phyloP scores from a whole-genome alignment of 192 early-diverging fungal species.

The Kickxella alabastrina region DNA sequence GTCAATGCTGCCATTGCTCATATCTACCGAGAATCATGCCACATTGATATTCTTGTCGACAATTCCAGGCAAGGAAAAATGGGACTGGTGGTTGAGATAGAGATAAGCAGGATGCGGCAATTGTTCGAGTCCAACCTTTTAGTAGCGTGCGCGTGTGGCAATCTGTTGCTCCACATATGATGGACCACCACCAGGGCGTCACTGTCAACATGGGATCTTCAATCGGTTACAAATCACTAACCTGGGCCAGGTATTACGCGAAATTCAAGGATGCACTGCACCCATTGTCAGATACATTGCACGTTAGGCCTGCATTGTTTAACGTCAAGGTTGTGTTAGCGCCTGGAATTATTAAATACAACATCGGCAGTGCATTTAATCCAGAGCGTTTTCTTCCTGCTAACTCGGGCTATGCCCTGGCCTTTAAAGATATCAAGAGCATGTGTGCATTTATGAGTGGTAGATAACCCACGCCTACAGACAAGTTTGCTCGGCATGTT shows the following conservation, averaged over 20 bases:
- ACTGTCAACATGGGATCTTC: constrained; percentile 67
- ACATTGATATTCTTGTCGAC: constrained; percentile 65
- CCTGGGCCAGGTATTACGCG: constrained; percentile 57
- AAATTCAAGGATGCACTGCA: constrained; percentile 63
- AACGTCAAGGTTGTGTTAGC: constrained; percentile 55
- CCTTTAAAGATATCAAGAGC: constrained; percentile 40
- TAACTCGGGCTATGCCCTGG: constrained; percentile 40
- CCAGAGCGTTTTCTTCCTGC: constrained; percentile 27
- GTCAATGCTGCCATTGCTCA: constrained; percentile 7
- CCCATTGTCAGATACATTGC: constrained; percentile 57
- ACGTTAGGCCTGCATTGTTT: constrained; percentile 64
- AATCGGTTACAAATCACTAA: constrained; percentile 56
- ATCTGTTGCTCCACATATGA: constrained; percentile 58
- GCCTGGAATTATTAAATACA: constrained; percentile 62
- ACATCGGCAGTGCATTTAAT: constrained; percentile 51
- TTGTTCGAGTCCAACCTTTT: constrained; percentile 60
- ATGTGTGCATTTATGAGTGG: constrained; percentile 45
- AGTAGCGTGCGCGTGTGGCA: constrained; percentile 52
- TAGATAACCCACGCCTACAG: constrained; percentile 52
- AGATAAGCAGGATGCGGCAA: constrained; percentile 27
- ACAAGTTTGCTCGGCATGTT: constrained; percentile 55
- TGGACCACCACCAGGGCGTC: constrained; percentile 39
- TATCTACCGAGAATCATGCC: constrained; percentile 5
- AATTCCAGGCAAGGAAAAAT: constrained; percentile 60
- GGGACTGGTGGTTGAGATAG: constrained; percentile 43